A percentile compares a stretch with the other conserved stretches of the same genome.
phyloP scores from a whole-genome alignment of 768 basidiomycete genomes.

The Auriscalpium orientale region DNA sequence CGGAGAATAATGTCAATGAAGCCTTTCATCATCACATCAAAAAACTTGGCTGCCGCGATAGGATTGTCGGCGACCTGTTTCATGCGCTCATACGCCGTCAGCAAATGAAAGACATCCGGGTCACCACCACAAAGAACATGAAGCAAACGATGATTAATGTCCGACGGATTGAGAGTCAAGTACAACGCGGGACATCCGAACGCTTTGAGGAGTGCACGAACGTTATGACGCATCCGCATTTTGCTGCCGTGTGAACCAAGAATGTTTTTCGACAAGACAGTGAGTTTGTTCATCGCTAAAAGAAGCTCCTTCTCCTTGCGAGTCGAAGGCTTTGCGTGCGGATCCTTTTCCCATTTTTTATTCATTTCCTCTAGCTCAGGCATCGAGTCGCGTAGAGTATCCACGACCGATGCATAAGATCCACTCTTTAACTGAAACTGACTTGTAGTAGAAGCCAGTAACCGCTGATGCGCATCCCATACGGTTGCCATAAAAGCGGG shows the following conservation, averaged over 20 bases:
- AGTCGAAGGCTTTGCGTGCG: background rate
- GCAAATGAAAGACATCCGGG: constrained; percentile 28
- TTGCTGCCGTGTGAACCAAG: background rate
- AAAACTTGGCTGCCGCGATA: constrained; percentile 31
- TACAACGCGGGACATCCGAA: background rate
- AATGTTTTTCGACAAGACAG: background rate
- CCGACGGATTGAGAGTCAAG: constrained; percentile 28
- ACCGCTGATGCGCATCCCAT: background rate
- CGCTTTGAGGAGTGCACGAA: background rate
- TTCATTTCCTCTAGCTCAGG: background rate
- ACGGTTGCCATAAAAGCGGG: background rate
- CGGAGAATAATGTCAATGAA: constrained; percentile 24
- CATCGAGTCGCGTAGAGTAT: background rate
- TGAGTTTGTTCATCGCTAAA: background rate
- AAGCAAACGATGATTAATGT: constrained; percentile 34
- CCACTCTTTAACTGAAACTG: background rate
- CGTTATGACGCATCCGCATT: background rate
- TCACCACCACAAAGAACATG: constrained; percentile 30
- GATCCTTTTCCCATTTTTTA: background rate
- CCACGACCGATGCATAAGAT: background rate
- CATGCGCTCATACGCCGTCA: constrained; percentile 27
- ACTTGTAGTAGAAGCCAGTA: background rate
- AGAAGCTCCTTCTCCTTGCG: background rate
- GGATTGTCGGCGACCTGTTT: constrained; percentile 34
- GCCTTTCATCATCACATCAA: constrained; percentile 31